A percentile compares a stretch with the other conserved stretches of the same genome.
These are phyloP conservation scores for Pouteria campechiana DNA, from an alignment of 179 eudicot species.

Conservation along the genomic window DNA sequence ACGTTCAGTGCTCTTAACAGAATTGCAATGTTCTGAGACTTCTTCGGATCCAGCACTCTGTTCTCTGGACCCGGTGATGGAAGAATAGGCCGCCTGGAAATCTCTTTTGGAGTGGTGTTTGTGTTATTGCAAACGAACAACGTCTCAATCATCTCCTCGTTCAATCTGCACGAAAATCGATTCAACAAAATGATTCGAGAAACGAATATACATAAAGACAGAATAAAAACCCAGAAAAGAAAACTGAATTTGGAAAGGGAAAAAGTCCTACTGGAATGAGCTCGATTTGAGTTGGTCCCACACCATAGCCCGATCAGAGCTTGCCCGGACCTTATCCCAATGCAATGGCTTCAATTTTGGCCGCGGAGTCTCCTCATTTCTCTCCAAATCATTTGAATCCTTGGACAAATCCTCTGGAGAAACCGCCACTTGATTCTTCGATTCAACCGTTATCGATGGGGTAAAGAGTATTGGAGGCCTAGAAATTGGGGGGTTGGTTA, in stretches of 20 bases:
- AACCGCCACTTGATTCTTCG: slow-evolving; percentile 18
- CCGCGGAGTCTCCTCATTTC: slow-evolving; percentile 38
- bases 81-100: slow-evolving; percentile 24
- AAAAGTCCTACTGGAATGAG: slow-evolving; percentile 66
- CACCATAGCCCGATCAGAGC: slow-evolving; percentile 84
- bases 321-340: slow-evolving; percentile 97
- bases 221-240: not conserved
- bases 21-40: slow-evolving; percentile 96
- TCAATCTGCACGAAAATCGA: slow-evolving; percentile 48
- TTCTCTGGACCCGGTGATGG: slow-evolving; percentile 47
- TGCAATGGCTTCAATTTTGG: slow-evolving; percentile 86
- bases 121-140: slow-evolving; percentile 59
- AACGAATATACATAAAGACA: not conserved
- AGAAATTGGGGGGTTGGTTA: slow-evolving; percentile 8
- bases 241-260: not conserved
- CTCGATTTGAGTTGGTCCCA: slow-evolving; percentile 95
- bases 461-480: slow-evolving; percentile 15
- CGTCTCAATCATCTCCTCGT: slow-evolving; percentile 96
- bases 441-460: slow-evolving; percentile 26
- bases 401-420: slow-evolving; percentile 22
- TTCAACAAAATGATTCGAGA: not conserved
- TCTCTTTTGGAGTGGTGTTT: slow-evolving; percentile 40
- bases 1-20: slow-evolving; percentile 76
- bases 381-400: slow-evolving; percentile 7
- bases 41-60: slow-evolving; percentile 86